phyloP scores from a whole-genome alignment of 78 protist species.

The Planoprotostelium fungivorum region DNA sequence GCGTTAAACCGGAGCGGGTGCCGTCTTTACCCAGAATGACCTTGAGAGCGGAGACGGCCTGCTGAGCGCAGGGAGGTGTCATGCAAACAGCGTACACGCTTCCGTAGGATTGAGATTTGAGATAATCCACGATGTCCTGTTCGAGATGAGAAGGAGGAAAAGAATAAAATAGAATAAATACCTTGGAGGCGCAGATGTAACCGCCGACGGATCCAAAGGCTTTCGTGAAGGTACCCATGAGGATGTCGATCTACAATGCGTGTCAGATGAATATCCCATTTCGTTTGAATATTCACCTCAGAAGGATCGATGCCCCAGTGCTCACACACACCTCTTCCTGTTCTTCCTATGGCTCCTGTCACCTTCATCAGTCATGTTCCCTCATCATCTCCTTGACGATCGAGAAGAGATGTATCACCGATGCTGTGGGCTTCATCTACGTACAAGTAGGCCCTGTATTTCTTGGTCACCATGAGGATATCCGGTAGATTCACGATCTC shows the following conservation, averaged over 20 bases:
- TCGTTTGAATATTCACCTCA: too few relatives aligned
- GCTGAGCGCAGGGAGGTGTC: conserved; percentile 80
- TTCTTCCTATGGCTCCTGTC: conserved; percentile 92
- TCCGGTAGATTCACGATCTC: conserved; percentile 67
- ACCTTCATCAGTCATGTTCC: too few relatives aligned
- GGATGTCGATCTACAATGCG: too few relatives aligned
- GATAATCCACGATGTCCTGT: neutral
- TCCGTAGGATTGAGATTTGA: neutral
- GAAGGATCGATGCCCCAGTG: conserved; percentile 67
- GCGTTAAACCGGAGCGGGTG: conserved; percentile 38
- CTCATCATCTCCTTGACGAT: too few relatives aligned
- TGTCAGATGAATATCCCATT: too few relatives aligned
- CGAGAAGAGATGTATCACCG: too few relatives aligned
- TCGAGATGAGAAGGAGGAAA: neutral
- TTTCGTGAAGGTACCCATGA: conserved; percentile 99
- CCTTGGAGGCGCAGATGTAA: conserved; percentile 78
- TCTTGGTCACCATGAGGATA: conserved; percentile 86
- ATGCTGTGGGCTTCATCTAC: conserved; percentile 99
- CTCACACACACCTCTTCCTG: conserved; percentile 95
- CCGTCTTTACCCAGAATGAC: conserved; percentile 62
- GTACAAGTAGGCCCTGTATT: conserved; percentile 88
- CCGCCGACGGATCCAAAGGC: conserved; percentile 96
- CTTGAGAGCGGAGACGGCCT: conserved; percentile 15
- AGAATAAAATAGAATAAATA: conserved; percentile 14
- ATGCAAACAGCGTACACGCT: conserved; percentile 73